phyloP scores from a whole-genome alignment of 192 early-diverging fungal species.

The Phlyctochytrium bullatum region DNA sequence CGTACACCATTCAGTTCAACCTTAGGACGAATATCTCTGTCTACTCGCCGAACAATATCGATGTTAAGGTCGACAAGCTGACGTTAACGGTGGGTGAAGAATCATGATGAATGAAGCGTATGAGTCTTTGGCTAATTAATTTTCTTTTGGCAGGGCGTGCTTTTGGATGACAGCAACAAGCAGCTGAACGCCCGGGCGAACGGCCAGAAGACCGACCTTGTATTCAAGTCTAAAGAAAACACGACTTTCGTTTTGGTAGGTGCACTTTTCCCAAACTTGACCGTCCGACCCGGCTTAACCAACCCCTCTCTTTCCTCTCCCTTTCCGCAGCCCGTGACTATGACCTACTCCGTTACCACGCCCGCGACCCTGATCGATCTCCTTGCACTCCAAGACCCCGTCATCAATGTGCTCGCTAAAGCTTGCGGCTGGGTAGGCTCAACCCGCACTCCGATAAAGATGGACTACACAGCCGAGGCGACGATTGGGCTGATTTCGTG shows the following conservation, averaged over 20 bases:
- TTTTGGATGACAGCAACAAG: not conserved
- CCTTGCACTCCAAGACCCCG: not conserved
- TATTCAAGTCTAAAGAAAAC: not conserved
- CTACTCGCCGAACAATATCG: slow-evolving; percentile 19
- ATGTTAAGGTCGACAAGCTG: slow-evolving; percentile 18
- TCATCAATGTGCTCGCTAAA: slow-evolving; percentile 7
- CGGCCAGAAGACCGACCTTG: not conserved
- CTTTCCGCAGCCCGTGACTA: slow-evolving; percentile 1
- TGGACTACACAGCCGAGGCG: slow-evolving; percentile 13
- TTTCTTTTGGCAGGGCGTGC: not conserved
- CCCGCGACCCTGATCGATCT: not conserved
- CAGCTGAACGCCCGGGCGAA: not conserved
- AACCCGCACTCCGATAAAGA: not conserved
- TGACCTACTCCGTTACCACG: slow-evolving; percentile 3
- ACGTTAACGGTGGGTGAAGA: too few species aligned
- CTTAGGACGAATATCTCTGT: slow-evolving; percentile 14
- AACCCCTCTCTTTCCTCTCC: too few species aligned
- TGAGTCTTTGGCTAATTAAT: too few species aligned
- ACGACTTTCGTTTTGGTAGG: not conserved
- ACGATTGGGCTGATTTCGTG: slow-evolving; percentile 17
- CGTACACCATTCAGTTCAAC: slow-evolving; percentile 5
- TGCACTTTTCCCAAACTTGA: too few species aligned
- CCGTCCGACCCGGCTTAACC: too few species aligned
- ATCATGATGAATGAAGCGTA: too few species aligned
- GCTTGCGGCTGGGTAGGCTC: not conserved